Evolutionary conservation across 78 protist genomes (phyloP), one percentile per base, ranked within the genome.

Genomic region (Goniomonas avonlea): DNA sequence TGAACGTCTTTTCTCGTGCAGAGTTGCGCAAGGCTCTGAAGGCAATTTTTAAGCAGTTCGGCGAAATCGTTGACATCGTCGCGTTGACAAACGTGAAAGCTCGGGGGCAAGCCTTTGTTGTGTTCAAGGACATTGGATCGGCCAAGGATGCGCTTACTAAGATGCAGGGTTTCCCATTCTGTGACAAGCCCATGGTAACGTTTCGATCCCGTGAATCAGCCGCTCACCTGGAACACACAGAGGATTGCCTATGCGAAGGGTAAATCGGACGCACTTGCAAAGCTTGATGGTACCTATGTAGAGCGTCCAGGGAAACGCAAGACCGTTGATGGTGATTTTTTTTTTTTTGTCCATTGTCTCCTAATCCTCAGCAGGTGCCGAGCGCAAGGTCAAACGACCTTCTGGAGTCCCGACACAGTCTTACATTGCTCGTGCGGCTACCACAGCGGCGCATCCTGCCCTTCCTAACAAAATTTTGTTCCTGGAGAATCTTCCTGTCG

Each of bases 401-500:
- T n/a, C n/a, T n/a, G n/a, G n/a, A n/a, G n/a, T n/a, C n/a, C n/a
- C n/a, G n/a, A n/a, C n/a, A n/a, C n/a, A n/a, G n/a, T n/a, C n/a
- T n/a, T n/a, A n/a, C n/a, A n/a, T n/a, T n/a, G n/a, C n/a, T n/a
- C n/a, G n/a, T n/a, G n/a, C n/a, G n/a, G n/a, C n/a, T n/a, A n/a
- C n/a, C n/a, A n/a, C n/a, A n/a, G n/a, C n/a, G n/a, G 29, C 71
- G 7, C 47, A 27, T 11, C 47, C 45, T 11, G 18, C 25, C 23
- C 7, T 37, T 17, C 71, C 71, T 1, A 39, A 63, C 43, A 39
- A 39, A 11, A 63, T 63, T 27, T 43, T 63, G 47, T 63, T 63
- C 71, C 43, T 63, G 37, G 71, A 63, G 71, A 63, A 63, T 25
- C 71, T 63, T 13, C 71, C 71, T 17, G 20, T 35, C 35, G 71